A percentile compares a stretch with the other conserved stretches of the same genome.
phyloP scores from a whole-genome alignment of 2,329 filamentous ascomycete species.

The Phialocephala sp. region DNA sequence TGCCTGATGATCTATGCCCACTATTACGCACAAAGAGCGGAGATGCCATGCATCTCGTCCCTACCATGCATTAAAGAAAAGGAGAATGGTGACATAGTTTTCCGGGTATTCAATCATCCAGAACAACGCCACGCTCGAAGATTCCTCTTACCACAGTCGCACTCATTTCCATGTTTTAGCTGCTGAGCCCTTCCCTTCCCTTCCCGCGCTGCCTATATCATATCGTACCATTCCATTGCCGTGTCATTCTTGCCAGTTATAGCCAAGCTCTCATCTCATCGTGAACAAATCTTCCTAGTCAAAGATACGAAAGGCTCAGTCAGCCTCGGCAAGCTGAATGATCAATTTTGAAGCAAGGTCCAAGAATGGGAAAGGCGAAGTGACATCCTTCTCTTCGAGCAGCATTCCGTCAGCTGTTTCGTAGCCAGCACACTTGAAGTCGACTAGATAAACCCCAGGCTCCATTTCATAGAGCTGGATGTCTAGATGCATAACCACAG shows the following conservation, averaged over 20 bases:
- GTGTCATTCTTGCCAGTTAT: slow-evolving; percentile 1
- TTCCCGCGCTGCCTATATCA: not conserved
- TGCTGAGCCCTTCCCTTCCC: not conserved
- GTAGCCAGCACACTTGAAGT: slow-evolving; percentile 98
- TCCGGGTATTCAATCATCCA: slow-evolving; percentile 27
- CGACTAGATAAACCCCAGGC: slow-evolving; percentile 89
- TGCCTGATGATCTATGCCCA: slow-evolving; percentile 16
- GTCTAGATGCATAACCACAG: slow-evolving; percentile 89
- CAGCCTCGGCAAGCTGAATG: slow-evolving; percentile 87
- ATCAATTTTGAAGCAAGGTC: slow-evolving; percentile 93
- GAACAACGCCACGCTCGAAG: slow-evolving; percentile 27
- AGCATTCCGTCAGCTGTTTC: slow-evolving; percentile 77
- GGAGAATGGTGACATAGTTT: slow-evolving; percentile 15
- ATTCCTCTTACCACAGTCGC: slow-evolving; percentile 6
- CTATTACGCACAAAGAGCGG: slow-evolving; percentile 24
- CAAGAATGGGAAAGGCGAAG: slow-evolving; percentile 92
- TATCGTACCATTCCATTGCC: slow-evolving; percentile 13
- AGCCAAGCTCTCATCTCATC: slow-evolving; percentile 12
- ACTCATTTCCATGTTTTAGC: not conserved
- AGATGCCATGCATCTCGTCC: slow-evolving; percentile 16
- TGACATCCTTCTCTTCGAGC: slow-evolving; percentile 91
- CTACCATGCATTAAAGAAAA: slow-evolving; percentile 8
- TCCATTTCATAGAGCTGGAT: slow-evolving; percentile 98
- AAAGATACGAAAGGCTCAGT: slow-evolving; percentile 46
- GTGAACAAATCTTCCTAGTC: slow-evolving; percentile 7